Evolutionary conservation across 2,329 filamentous ascomycete species (phyloP).

Genomic region (Thelonectria rubi): DNA sequence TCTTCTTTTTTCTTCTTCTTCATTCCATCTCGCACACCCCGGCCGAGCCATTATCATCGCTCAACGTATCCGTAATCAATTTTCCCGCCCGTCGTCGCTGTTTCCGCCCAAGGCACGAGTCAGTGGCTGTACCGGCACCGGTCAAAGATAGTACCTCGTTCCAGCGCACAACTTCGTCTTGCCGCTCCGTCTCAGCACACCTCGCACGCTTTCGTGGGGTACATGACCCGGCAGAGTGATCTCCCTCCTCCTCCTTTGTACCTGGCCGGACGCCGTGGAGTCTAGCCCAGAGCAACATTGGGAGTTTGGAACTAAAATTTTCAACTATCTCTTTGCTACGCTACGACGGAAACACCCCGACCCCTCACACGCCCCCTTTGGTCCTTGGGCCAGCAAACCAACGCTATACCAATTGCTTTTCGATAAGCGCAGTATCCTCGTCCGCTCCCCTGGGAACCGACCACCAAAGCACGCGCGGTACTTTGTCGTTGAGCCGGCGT

Average conservation of each 20-base stretch:
- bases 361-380: slow-evolving; percentile 40
- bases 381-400: slow-evolving; percentile 21
- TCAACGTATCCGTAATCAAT: slow-evolving; percentile 28
- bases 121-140: slow-evolving; percentile 47
- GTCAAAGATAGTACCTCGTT: slow-evolving; percentile 22
- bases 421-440: slow-evolving; percentile 45
- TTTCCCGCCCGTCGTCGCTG: slow-evolving; percentile 33
- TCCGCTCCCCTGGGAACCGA: slow-evolving; percentile 37
- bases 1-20: slow-evolving; percentile 25
- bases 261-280: slow-evolving; percentile 33
- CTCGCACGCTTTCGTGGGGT: slow-evolving; percentile 38
- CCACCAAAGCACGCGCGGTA: background rate
- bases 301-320: slow-evolving; percentile 38
- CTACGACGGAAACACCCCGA: slow-evolving; percentile 49
- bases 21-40: slow-evolving; percentile 29
- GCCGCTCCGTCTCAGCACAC: too few relatives aligned
- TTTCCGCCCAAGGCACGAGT: slow-evolving; percentile 44
- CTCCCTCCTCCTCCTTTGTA: slow-evolving; percentile 1
- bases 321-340: slow-evolving; percentile 33
- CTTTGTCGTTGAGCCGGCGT: slow-evolving; percentile 17
- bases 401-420: slow-evolving; percentile 40
- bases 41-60: slow-evolving; percentile 28
- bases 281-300: slow-evolving; percentile 27
- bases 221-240: slow-evolving; percentile 41
- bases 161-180: background rate